Evolutionary conservation across 441 rosid species (phyloP), one percentile per base, ranked within the genome.

Genomic region (Melastoma candidum): DNA sequence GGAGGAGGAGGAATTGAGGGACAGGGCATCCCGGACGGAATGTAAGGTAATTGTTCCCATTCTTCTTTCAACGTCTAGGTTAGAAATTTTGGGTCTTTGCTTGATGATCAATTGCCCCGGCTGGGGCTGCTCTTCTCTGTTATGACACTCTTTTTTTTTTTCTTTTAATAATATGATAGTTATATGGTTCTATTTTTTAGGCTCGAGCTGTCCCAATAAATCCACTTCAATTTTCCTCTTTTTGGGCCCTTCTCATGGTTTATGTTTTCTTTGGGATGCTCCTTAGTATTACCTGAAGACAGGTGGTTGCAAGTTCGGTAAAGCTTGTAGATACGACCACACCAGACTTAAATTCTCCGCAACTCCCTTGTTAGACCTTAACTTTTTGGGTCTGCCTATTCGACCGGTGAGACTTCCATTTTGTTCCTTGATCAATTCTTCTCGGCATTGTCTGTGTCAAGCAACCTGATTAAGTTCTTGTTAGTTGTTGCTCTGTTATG

Each of bases 301-400:
- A 48, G 97, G 95, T 44, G 97, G 99, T 26, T 94, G 99, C 65
- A 94, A 90, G 78, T 94, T 69, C 70, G 97, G 97, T 56, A 77
- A 79, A 57, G 76, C 83, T 61, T 94, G 99, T 70, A 80, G 85
- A 72, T 94, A 71, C 82, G 80, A 66, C 68, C 99, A 94, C 77
- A 58, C 80, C 0, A 77, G 61, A 62, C 63, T 73, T 54, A 79
- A 71, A 46, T 3, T 70, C 63, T 60, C 47, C 3, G 64, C 32
- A 7, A 10, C 61, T 27, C 74, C 83, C 2, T 50, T 49, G 56
- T 64, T 65, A 12, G 95, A 82, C 66, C 79, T 90, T 56, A 94
- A 94, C 80, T 90, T 87, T 79, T 68, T 90, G 29, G 94, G 96
- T 50, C 79, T 94, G 56, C 99, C 99, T 56, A 74, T 94, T 47